A percentile compares a stretch with the other conserved stretches of the same genome.
Conservation (phyloP, 108 stramenopile genomes). For the Nitzschia sp. region DNA sequence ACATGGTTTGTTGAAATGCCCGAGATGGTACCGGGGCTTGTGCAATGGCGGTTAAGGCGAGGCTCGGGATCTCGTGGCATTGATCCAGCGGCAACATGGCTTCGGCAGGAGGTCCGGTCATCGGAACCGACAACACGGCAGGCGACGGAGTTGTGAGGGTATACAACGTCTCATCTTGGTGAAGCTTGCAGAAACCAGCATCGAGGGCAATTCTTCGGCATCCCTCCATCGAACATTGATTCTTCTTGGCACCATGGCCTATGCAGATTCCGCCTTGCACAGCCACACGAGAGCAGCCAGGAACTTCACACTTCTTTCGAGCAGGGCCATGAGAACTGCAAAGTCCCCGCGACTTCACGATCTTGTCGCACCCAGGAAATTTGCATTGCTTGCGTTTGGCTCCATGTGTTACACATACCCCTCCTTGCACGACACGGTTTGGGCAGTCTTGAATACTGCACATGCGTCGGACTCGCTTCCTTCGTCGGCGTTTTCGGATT, state of each 20-base stretch:
- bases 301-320: slow-evolving; percentile 73
- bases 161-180: slow-evolving; percentile 50
- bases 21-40: slow-evolving; percentile 8
- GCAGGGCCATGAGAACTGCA: slow-evolving; percentile 89
- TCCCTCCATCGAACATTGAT: slow-evolving; percentile 57
- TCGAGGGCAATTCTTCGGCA: slow-evolving; percentile 80
- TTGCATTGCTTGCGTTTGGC: slow-evolving; percentile 84
- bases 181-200: slow-evolving; percentile 82
- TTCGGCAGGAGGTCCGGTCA: no score
- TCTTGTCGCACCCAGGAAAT: slow-evolving; percentile 79
- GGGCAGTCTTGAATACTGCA: slow-evolving; percentile 68
- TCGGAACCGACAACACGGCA: background rate
- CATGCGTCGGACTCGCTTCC: slow-evolving; percentile 77
- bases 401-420: slow-evolving; percentile 82
- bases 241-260: slow-evolving; percentile 87
- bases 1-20: slow-evolving; percentile 18
- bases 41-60: background rate
- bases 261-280: slow-evolving; percentile 90
- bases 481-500: slow-evolving; percentile 28
- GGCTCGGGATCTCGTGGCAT: background rate
- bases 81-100: background rate
- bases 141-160: background rate
- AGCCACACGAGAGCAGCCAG: slow-evolving; percentile 78
- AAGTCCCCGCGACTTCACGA: slow-evolving; percentile 84
- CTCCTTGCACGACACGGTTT: slow-evolving; percentile 90